These are phyloP conservation scores for Podochytrium sp. DNA, from an alignment of 192 early-diverging fungal genomes.

Conservation along the genomic window DNA sequence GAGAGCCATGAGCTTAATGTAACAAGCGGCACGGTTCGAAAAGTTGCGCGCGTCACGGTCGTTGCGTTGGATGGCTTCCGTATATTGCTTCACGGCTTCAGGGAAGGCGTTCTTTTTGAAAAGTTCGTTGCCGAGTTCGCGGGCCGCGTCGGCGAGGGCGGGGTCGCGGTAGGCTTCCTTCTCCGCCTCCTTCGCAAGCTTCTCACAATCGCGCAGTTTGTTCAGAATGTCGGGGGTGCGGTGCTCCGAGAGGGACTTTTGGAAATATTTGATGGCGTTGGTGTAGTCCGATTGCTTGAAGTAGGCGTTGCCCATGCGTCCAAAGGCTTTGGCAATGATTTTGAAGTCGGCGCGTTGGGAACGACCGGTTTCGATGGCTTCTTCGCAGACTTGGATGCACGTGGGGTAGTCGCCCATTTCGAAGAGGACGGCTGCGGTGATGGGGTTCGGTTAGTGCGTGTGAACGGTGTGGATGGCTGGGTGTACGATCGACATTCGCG, in stretches of 20 bases:
- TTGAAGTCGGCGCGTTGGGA: conserved; percentile 92
- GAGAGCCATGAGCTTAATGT: conserved; percentile 91
- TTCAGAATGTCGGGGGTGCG: conserved; percentile 89
- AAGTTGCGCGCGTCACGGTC: conserved; percentile 86
- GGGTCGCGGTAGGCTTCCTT: conserved; percentile 88
- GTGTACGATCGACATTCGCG: no score
- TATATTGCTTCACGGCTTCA: conserved; percentile 89
- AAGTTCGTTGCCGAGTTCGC: conserved; percentile 89
- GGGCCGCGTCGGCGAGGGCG: conserved; percentile 83
- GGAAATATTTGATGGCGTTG: conserved; percentile 90
- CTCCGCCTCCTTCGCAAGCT: conserved; percentile 74
- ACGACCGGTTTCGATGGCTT: conserved; percentile 90
- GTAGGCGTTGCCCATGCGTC: conserved; percentile 90
- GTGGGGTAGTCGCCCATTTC: conserved; percentile 93
- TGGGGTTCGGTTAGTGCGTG: neutral
- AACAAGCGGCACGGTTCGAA: conserved; percentile 96
- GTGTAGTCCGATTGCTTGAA: conserved; percentile 74
- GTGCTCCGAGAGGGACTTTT: conserved; percentile 94
- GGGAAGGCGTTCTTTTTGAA: conserved; percentile 90
- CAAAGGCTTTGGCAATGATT: conserved; percentile 92
- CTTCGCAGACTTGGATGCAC: conserved; percentile 87
- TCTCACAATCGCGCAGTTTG: conserved; percentile 87
- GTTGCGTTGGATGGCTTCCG: conserved; percentile 97
- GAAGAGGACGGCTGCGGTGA: conserved; percentile 78
- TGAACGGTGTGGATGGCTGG: neutral